A percentile compares a stretch with the other conserved stretches of the same genome.
Evolutionary conservation across 75 land plant species (phyloP).

Genomic region (Cunninghamia lanceolata): DNA sequence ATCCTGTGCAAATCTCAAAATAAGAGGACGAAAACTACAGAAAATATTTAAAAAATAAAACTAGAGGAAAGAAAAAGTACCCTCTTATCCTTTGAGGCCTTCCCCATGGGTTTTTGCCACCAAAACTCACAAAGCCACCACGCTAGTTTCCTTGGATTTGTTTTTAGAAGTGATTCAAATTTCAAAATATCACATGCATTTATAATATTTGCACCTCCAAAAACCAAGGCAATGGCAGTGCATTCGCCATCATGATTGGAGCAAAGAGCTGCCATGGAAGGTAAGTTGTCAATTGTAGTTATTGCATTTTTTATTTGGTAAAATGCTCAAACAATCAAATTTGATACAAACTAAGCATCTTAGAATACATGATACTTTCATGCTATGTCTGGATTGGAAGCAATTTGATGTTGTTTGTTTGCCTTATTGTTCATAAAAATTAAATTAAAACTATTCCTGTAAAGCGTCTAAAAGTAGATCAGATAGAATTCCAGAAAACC

Average conservation of each 20-base stretch:
- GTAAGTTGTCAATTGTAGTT: background rate
- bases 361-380: background rate
- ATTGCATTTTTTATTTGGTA: background rate
- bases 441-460: background rate
- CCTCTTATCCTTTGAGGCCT: constrained; percentile 95
- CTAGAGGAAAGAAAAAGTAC: constrained; percentile 16
- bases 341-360: background rate
- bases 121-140: background rate
- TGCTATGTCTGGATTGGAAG: background rate
- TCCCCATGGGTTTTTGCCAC: constrained; percentile 57
- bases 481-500: background rate
- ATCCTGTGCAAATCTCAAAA: constrained; percentile 52
- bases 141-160: background rate
- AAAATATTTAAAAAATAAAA: background rate
- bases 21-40: background rate
- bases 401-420: background rate
- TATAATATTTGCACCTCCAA: background rate
- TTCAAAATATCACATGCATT: background rate
- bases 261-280: background rate
- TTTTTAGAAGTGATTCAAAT: background rate
- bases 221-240: background rate
- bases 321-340: no score
- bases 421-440: background rate
- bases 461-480: background rate
- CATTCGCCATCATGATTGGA: background rate